A percentile compares a stretch with the other conserved stretches of the same genome.
phyloP scores from a whole-genome alignment of 73 alveolate genomes.

The Tetrahymena thermophila region DNA sequence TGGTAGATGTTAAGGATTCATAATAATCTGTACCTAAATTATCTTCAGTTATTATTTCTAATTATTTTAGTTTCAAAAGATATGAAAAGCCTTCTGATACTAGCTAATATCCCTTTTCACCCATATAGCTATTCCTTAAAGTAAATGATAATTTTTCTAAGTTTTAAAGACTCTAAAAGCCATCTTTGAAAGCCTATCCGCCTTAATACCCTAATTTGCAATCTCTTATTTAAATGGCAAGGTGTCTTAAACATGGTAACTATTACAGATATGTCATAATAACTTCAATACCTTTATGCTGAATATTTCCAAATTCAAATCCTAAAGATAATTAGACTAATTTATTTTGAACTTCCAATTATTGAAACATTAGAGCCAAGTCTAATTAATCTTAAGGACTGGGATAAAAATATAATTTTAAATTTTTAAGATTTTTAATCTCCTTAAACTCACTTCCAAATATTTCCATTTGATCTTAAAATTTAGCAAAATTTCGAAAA shows the following conservation, averaged over 20 bases:
- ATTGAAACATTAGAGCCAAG: not conserved
- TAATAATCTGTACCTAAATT: not conserved
- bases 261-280: not conserved
- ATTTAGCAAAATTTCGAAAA: too few relatives aligned
- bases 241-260: not conserved
- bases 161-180: not conserved
- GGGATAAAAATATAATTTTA: not conserved
- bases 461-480: not conserved
- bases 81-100: not conserved
- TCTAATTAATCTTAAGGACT: not conserved
- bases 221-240: not conserved
- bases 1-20: not conserved
- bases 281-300: not conserved
- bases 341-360: not conserved
- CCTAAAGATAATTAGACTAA: not conserved
- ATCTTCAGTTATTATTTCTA: not conserved
- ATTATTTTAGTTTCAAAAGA: not conserved
- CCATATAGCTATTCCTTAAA: not conserved
- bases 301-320: not conserved
- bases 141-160: not conserved
- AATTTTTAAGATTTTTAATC: too few relatives aligned
- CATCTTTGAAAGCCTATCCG: not conserved
- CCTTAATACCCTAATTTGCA: not conserved
- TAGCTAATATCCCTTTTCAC: not conserved
- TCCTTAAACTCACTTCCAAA: not conserved